Evolutionary conservation across 345 rosid genomes (phyloP).

Genomic region (Gossypium turneri): DNA sequence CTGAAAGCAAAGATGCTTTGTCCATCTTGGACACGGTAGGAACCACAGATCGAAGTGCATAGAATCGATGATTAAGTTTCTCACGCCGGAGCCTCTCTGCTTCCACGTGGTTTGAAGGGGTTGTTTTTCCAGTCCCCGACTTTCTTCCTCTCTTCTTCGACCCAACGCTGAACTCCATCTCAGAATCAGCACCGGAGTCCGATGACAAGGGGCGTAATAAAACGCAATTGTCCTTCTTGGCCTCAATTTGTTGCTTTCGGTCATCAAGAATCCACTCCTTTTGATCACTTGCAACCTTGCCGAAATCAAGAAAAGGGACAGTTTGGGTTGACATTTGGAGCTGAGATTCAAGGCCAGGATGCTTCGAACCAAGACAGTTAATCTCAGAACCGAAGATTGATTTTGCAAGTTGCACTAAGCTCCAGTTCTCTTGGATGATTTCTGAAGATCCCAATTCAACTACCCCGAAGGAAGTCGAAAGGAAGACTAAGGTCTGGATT

Average conservation of each 20-base stretch:
- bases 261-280: constrained; percentile 17
- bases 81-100: constrained; percentile 83
- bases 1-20: constrained; percentile 71
- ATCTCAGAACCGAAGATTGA: constrained; percentile 31
- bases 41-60: constrained; percentile 73
- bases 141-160: constrained; percentile 35
- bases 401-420: constrained; percentile 33
- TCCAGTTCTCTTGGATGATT: constrained; percentile 32
- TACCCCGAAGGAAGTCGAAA: constrained; percentile 44
- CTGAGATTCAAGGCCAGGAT: constrained; percentile 8
- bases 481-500: constrained; percentile 41
- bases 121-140: constrained; percentile 33
- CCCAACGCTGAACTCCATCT: constrained; percentile 9
- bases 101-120: constrained; percentile 56
- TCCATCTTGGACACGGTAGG: constrained; percentile 93
- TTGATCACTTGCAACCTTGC: constrained; percentile 19
- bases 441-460: constrained; percentile 54
- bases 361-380: constrained; percentile 4
- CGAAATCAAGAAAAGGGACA: constrained; percentile 22
- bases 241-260: neutral
- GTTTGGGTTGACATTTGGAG: neutral
- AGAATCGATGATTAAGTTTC: constrained; percentile 71
- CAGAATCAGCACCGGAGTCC: constrained; percentile 36
- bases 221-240: constrained; percentile 20
- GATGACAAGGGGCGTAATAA: constrained; percentile 29